A percentile compares a stretch with the other conserved stretches of the same genome.
Conservation (phyloP, 371 early-diverging fungal species). For the Massospora cicadina region DNA sequence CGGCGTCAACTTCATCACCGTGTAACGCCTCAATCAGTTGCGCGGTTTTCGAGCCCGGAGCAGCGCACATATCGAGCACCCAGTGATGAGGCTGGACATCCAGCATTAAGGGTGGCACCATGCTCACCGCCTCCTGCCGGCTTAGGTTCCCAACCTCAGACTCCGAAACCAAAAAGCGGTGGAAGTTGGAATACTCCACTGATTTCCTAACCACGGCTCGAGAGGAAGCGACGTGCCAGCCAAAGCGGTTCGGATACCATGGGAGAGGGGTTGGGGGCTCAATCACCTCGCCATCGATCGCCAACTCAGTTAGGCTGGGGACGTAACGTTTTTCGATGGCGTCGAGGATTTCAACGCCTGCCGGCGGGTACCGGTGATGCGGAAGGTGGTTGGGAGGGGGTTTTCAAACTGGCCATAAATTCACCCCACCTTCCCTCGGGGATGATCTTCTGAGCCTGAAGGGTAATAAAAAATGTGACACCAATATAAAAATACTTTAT, state of each 20-base stretch:
- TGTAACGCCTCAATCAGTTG: slow-evolving; percentile 88
- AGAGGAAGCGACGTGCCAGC: slow-evolving; percentile 63
- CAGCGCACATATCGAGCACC: slow-evolving; percentile 82
- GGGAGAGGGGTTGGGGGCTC: slow-evolving; percentile 57
- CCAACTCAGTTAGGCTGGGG: slow-evolving; percentile 29
- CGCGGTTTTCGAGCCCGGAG: slow-evolving; percentile 80
- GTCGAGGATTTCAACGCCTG: slow-evolving; percentile 30
- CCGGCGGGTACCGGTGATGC: slow-evolving; percentile 75
- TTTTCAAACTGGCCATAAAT: slow-evolving; percentile 42
- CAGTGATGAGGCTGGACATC: slow-evolving; percentile 80
- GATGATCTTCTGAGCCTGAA: slow-evolving; percentile 57
- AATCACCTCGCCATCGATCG: slow-evolving; percentile 44
- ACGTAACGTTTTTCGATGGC: slow-evolving; percentile 31
- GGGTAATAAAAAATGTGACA: too few relatives aligned
- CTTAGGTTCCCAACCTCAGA: slow-evolving; percentile 92
- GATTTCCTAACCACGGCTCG: slow-evolving; percentile 52
- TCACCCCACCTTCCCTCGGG: slow-evolving; percentile 54
- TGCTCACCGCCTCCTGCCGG: slow-evolving; percentile 95
- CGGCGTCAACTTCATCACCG: slow-evolving; percentile 22
- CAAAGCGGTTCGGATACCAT: slow-evolving; percentile 86
- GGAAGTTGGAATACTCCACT: slow-evolving; percentile 58
- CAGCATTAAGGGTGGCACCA: slow-evolving; percentile 93
- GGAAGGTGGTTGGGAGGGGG: slow-evolving; percentile 74
- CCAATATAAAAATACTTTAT: too few relatives aligned
- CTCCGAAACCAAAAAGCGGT: slow-evolving; percentile 83